Base-by-base conservation (phyloP, 2,329 filamentous ascomycete species). In the Fusarium begoniae region DNA sequence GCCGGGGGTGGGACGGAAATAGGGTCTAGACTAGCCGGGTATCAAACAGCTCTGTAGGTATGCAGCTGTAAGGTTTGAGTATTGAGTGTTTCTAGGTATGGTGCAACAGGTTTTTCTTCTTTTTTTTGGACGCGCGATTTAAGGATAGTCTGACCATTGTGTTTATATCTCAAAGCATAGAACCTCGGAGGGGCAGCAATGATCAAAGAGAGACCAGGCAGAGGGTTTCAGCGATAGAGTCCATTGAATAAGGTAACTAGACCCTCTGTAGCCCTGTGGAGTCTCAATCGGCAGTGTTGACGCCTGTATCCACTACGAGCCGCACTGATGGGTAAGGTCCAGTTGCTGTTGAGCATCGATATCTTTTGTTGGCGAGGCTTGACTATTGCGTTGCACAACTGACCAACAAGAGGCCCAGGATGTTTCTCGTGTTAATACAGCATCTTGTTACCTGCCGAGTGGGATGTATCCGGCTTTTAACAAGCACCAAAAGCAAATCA, bases 301-400 rank as follows among this genome's bases (percentile, higher is more conserved):
- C 64, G 63, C 59, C 57, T 73, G 73, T 61, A 63, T 70, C 65
- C 71, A 74, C 62, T 24, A 69, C 62, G 71, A 77, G 75, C 70
- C 73, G 61, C 70, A 61, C 62, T 60, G 70, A 54, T 38, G 67
- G 59, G 35, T 50, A 30, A 26, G 30, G 3, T 15, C 50, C n/a
- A 69, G 41, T 40, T 68, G 26, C 51, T 51, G 40, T 51, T 60
- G 59, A 65, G 56, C 30, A 61, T 61, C 17, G 15, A 38, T 45
- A 22, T 40, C 43, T 59, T 57, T 54, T 63, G 37, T 45, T 63
- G 47, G 40, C 26, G 63, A 70, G 44, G 24, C 30, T 62, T n/a
- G 24, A 26, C 14, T n/a, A 18, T 37, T 28, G 51, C 8, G 32
- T 28, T 38, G 32, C 41, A 18, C 40, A 47, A 48, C 15, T 35